Percentiles rank a stretch among this genome's conserved stretches.
phyloP scores from a whole-genome alignment of 2,329 filamentous ascomycete genomes.

The Simplicillium aogashimaense region DNA sequence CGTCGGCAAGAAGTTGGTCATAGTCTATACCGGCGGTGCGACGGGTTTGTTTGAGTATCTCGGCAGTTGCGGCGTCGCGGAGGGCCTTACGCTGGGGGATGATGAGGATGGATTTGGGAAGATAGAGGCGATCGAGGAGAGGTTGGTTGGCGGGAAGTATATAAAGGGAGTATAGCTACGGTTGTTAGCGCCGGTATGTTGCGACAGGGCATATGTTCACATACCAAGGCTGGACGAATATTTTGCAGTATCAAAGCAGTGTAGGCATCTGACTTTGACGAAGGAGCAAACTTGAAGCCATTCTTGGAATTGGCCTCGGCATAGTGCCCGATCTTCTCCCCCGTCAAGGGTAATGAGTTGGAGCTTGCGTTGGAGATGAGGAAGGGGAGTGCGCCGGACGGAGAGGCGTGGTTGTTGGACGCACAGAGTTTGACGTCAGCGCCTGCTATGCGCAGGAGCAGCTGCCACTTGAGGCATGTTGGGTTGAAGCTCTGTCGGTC shows the following conservation, averaged over 20 bases:
- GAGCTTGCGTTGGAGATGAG: conserved; percentile 40
- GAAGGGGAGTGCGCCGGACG: conserved; percentile 80
- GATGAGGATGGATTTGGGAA: conserved; percentile 56
- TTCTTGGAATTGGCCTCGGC: conserved; percentile 30
- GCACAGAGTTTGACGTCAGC: conserved; percentile 57
- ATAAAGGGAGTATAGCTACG: conserved; percentile 71
- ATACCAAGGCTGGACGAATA: conserved; percentile 79
- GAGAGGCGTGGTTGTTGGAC: conserved; percentile 90
- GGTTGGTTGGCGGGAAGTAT: conserved; percentile 57
- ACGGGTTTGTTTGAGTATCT: conserved; percentile 58
- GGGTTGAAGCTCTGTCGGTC: conserved; percentile 79
- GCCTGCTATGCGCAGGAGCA: conserved; percentile 65
- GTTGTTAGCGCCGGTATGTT: conserved; percentile 5
- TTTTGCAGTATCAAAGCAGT: conserved; percentile 64
- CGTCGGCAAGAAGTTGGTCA: conserved; percentile 29
- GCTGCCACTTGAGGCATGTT: conserved; percentile 93
- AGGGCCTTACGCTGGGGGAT: conserved; percentile 56
- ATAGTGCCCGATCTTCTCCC: conserved; percentile 58
- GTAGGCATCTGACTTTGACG: conserved; percentile 62
- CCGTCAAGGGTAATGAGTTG: conserved; percentile 33
- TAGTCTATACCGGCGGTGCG: conserved; percentile 19
- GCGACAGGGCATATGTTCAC: conserved; percentile 10
- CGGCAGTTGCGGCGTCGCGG: conserved; percentile 59
- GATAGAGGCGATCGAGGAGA: conserved; percentile 64
- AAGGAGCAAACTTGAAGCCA: conserved; percentile 32